Evolutionary conservation across 2,329 filamentous ascomycete species (phyloP), one percentile per base, ranked within the genome.

Genomic region (Trichophyton mentagrophytes): DNA sequence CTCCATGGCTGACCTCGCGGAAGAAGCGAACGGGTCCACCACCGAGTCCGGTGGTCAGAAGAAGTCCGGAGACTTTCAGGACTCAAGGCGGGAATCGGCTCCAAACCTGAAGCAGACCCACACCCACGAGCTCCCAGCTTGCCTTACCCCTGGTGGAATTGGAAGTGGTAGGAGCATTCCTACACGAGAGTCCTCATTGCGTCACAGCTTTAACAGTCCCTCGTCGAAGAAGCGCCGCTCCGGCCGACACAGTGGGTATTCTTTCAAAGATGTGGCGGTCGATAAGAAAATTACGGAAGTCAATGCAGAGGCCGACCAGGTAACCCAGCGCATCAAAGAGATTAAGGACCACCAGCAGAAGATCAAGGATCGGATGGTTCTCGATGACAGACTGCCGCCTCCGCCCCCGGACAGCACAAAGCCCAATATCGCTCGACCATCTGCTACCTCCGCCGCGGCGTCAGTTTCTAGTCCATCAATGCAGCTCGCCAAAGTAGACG

Each of bases 121-220:
- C 59, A 67, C 64, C 51, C 65, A 38, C 66, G 1, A 66, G 66
- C 2, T 70, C 71, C 6, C 63, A 64, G 42, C 61, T 63, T 38
- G 25, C 66, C 64, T 57, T 73, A 11, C 57, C 1, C 72, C 71
- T 20, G 70, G 72, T 27, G 69, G 70, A 6, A 72, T 76, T 65
- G 68, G 75, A 27, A 79, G 75, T 60, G 78, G 80, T 1, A 76
- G 80, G 57, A 72, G 79, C 6, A 88, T 90, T 60, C 87, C 87
- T 0, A 72, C 78, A 6, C 80, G 86, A 61, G 85, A 88, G 60
- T 90, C 86, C 0, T 89, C 86, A 42, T 74, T 88, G 40, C 77
- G 82, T 58, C 87, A 76, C 66, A 74, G 70, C 60, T 70, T 82
- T 66, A 78, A 81, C 0, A 78, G 78, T 7, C 72, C 76, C 20